Percentiles rank a stretch among this genome's conserved stretches.
Evolutionary conservation across 75 land plant species (phyloP).

Genomic region (Sequoia sempervirens): DNA sequence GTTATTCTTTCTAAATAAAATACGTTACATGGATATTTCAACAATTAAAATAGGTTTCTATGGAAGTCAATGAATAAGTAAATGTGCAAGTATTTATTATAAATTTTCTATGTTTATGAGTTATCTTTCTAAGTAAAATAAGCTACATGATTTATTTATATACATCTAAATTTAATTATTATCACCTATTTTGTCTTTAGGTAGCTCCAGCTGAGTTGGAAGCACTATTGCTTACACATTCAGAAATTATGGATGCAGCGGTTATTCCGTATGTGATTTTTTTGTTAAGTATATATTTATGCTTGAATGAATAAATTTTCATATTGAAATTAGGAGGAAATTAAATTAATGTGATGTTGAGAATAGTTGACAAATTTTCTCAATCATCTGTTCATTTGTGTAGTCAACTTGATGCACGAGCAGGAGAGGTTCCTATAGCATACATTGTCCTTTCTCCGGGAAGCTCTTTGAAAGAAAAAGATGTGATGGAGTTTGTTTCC

Average conservation of each 20-base stretch:
- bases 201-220: slow-evolving; percentile 45
- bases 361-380: neutral
- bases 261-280: slow-evolving; percentile 25
- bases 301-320: neutral
- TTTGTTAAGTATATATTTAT: neutral
- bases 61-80: too few relatives aligned
- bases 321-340: neutral
- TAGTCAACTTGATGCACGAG: slow-evolving; percentile 64
- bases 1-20: too few relatives aligned
- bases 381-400: neutral
- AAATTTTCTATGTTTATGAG: too few relatives aligned
- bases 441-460: slow-evolving; percentile 57
- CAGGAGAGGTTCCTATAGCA: slow-evolving; percentile 89
- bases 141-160: too few relatives aligned
- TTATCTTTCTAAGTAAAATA: too few relatives aligned
- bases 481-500: slow-evolving; percentile 59
- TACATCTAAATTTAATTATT: neutral
- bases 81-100: too few relatives aligned
- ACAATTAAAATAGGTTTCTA: too few relatives aligned
- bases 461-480: slow-evolving; percentile 45
- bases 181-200: neutral
- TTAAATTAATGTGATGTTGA: neutral
- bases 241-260: slow-evolving; percentile 27
- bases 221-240: slow-evolving; percentile 25
- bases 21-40: too few relatives aligned